Conservation (phyloP, 2,329 filamentous ascomycete species). For the Ophiocordyceps robertsii region DNA sequence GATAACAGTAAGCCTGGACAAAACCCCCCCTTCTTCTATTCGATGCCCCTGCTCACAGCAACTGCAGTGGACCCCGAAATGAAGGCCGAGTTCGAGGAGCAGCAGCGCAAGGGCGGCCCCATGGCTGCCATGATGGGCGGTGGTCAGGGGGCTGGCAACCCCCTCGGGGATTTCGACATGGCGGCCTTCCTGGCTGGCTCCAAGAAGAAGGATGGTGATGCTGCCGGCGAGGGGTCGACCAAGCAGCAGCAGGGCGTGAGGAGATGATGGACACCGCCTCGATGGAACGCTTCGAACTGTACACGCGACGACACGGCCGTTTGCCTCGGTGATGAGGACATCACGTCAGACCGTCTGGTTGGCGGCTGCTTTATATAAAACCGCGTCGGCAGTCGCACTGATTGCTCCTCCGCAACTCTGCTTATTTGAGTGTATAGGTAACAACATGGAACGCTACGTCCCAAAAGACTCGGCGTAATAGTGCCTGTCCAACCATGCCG, state of each 20-base stretch:
- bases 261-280: constrained; percentile 10
- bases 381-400: too few relatives aligned
- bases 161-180: constrained; percentile 46
- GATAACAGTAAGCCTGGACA: constrained; percentile 72
- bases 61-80: constrained; percentile 90
- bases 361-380: too few relatives aligned
- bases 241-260: constrained; percentile 31
- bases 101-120: constrained; percentile 60
- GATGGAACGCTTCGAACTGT: too few relatives aligned
- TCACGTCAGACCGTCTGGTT: too few relatives aligned
- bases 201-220: constrained; percentile 24
- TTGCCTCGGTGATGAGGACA: too few relatives aligned
- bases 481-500: too few relatives aligned
- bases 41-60: neutral
- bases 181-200: constrained; percentile 49
- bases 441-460: too few relatives aligned
- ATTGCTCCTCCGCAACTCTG: too few relatives aligned
- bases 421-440: too few relatives aligned
- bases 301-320: too few relatives aligned
- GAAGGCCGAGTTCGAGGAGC: constrained; percentile 81
- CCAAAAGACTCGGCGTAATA: too few relatives aligned
- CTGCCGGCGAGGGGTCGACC: constrained; percentile 10
- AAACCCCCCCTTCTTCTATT: neutral
- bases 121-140: constrained; percentile 40
- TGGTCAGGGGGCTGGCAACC: constrained; percentile 20